Base-by-base conservation (phyloP, 495 filamentous ascomycete species). In the Talaromyces nanjingensis region DNA sequence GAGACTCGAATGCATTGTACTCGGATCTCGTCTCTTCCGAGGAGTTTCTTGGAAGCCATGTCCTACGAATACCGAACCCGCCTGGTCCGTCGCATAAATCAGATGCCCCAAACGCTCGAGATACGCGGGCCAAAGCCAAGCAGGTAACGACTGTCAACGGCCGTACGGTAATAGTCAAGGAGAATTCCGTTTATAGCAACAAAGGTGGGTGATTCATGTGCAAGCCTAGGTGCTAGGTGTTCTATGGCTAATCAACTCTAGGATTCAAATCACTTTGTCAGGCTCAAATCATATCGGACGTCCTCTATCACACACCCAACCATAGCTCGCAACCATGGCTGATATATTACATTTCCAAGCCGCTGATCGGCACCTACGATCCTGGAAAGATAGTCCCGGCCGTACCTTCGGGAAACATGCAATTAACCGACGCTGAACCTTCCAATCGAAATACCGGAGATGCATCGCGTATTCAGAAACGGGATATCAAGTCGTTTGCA, bases 41-140 rank as follows among this genome's bases (percentile, higher is more conserved):
- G 66, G 96, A 99, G 66, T 98, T 99, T 73, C 82, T 98, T 54
- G 92, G 87, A 42, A 97, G 93, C 81, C 96, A 99, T 90, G 91
- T 97, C 57, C 79, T 99, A 68, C 91, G 94, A 66, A 86, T 96
- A 65, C 87, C 90, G 25, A 81, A 83, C 56, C 76, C 79, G 49
- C 76, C 78, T 65, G 84, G 82, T 70, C 69, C 72, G 12, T 62
- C 67, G 9, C 77, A 76, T 64, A 86, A 80, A 65, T 91, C 90
- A 75, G 90, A 93, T 72, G 82, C 78, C 20, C 80, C 83, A 31
- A 93, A 86, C 73, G 86, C 96, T 64, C 89, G 96, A 60, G 96
- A 99, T 74, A 91, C 84, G 73, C 83, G 91, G 72, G 91, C 90
- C 49, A 99, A 98, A 79, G 89, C 94, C 12, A 97, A 91, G 74